Conservation (phyloP, 73 alveolate genomes). For the Tetrahymena elliotti region DNA sequence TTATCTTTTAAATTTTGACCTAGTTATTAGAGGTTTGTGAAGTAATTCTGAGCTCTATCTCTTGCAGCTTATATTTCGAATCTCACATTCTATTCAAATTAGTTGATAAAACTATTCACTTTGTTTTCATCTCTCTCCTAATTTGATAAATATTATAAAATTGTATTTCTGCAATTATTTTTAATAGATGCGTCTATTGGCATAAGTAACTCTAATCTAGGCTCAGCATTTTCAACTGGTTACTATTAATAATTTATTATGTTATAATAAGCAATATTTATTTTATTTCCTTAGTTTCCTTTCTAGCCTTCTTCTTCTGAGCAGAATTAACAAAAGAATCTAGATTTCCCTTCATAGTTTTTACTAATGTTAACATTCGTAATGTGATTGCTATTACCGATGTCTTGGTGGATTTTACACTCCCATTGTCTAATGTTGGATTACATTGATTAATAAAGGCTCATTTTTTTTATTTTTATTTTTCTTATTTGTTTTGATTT, state of each 20-base stretch:
- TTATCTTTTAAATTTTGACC: background rate
- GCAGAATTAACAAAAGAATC: background rate
- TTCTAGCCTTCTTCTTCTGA: background rate
- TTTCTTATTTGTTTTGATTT: too few relatives aligned
- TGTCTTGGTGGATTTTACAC: background rate
- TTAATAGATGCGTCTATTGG: background rate
- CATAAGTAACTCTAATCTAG: background rate
- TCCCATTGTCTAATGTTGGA: background rate
- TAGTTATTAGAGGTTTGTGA: background rate
- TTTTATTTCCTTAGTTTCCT: background rate
- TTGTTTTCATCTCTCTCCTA: background rate
- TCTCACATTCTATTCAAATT: background rate
- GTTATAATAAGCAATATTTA: background rate
- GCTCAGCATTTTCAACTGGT: background rate
- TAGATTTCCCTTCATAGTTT: background rate
- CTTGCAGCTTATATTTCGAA: background rate
- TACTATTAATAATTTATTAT: background rate
- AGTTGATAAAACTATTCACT: background rate
- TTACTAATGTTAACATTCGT: background rate
- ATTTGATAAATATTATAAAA: background rate
- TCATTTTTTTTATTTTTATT: too few relatives aligned
- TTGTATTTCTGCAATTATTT: background rate
- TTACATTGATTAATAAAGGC: too few relatives aligned
- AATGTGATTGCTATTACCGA: background rate
- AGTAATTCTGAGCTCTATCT: background rate